phyloP scores from a whole-genome alignment of 228 moss, liverwort and hornwort species.

The Sphagnum magellanicum region DNA sequence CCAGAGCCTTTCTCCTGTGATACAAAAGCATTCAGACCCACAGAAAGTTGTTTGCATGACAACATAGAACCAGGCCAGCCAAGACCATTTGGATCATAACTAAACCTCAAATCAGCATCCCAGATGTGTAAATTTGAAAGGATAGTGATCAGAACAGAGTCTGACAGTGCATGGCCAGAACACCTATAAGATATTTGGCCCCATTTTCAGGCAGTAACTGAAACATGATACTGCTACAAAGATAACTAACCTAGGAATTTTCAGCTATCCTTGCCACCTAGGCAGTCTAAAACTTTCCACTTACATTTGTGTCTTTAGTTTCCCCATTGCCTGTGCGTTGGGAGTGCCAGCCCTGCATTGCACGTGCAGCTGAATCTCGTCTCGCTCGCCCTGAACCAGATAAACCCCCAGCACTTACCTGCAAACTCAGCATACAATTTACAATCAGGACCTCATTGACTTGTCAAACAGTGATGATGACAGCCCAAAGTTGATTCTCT shows the following conservation, averaged over 20 bases:
- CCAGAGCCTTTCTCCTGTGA: conserved; percentile 45
- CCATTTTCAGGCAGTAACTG: too few relatives aligned
- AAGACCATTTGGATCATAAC: too few relatives aligned
- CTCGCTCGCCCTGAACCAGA: conserved; percentile 88
- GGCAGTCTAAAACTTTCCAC: background rate
- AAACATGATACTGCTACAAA: too few relatives aligned
- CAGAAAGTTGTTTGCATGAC: too few relatives aligned
- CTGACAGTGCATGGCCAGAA: too few relatives aligned
- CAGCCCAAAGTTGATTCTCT: background rate
- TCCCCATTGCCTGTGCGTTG: conserved; percentile 92
- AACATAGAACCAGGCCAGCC: too few relatives aligned
- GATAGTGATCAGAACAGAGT: too few relatives aligned
- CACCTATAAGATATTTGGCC: too few relatives aligned
- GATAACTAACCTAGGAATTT: too few relatives aligned
- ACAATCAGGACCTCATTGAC: background rate
- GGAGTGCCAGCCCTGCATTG: conserved; percentile 98
- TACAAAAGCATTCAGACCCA: background rate
- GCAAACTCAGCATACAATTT: conserved; percentile 8
- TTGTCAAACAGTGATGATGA: background rate
- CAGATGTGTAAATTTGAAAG: too few relatives aligned
- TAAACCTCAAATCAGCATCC: too few relatives aligned
- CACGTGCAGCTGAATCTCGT: conserved; percentile 94
- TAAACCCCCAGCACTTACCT: conserved; percentile 55
- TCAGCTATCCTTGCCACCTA: too few relatives aligned
- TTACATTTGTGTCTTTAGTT: conserved; percentile 46